A percentile compares a stretch with the other conserved stretches of the same genome.
Conservation (phyloP, 75 land plant genomes). For the Pseudotsuga menziesii region DNA sequence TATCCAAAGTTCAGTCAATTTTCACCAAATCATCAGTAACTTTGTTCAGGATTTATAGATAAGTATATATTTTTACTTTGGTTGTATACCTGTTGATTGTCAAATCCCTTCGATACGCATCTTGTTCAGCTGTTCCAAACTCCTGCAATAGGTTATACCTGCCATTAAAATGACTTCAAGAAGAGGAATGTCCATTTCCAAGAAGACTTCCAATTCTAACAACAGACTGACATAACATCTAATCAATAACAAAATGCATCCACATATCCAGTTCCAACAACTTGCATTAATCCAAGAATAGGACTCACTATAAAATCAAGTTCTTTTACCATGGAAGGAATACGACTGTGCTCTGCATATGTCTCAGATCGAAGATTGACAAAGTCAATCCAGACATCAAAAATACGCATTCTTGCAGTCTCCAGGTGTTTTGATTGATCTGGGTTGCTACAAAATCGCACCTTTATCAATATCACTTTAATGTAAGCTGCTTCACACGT, state of each 20-base stretch:
- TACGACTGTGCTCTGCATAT: slow-evolving; percentile 90
- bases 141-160: slow-evolving; percentile 35
- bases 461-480: neutral
- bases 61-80: neutral
- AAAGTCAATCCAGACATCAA: slow-evolving; percentile 85
- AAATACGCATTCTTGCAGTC: slow-evolving; percentile 88
- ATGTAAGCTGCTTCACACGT: neutral
- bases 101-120: slow-evolving; percentile 94
- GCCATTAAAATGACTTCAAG: too few relatives aligned
- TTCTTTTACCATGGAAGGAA: slow-evolving; percentile 76
- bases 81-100: slow-evolving; percentile 86
- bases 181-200: neutral
- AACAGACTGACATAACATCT: neutral
- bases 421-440: slow-evolving; percentile 98
- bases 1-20: neutral
- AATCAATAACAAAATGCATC: neutral
- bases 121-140: slow-evolving; percentile 93
- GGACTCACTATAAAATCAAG: neutral
- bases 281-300: neutral
- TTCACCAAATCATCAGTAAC: neutral
- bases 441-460: slow-evolving; percentile 79
- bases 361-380: slow-evolving; percentile 93
- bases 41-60: neutral
- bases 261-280: neutral
- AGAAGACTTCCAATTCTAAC: neutral